A percentile compares a stretch with the other conserved stretches of the same genome.
phyloP scores from a whole-genome alignment of 2,329 filamentous ascomycete species.

The Xylariaceae sp. region DNA sequence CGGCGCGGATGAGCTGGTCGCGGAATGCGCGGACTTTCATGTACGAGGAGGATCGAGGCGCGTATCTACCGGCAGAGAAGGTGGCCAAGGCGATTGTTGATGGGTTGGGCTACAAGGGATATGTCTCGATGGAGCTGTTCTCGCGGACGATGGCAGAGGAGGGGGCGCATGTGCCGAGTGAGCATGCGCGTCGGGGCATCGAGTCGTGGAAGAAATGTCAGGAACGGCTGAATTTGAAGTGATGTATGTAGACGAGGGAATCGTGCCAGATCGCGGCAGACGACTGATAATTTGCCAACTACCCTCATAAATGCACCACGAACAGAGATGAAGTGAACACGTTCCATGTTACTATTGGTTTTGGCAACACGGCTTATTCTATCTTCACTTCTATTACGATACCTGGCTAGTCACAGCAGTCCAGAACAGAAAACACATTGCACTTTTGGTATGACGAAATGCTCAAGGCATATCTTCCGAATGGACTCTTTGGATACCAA shows the following conservation, averaged over 20 bases:
- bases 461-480: too few species aligned
- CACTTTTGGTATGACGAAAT: too few species aligned
- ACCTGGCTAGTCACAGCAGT: too few species aligned
- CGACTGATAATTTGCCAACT: too few species aligned
- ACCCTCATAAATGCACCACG: too few species aligned
- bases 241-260: neutral
- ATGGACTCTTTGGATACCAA: too few species aligned
- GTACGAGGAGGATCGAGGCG: slow-evolving; percentile 59
- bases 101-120: slow-evolving; percentile 62
- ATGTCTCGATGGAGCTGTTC: slow-evolving; percentile 70
- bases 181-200: slow-evolving; percentile 29
- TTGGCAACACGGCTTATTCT: too few species aligned
- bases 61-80: slow-evolving; percentile 62
- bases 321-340: too few species aligned
- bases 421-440: too few species aligned
- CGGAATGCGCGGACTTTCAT: slow-evolving; percentile 69
- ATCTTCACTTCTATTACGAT: too few species aligned
- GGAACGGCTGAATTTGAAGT: slow-evolving; percentile 11
- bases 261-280: too few species aligned
- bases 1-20: slow-evolving; percentile 71
- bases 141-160: slow-evolving; percentile 52
- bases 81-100: slow-evolving; percentile 59
- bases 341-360: too few species aligned
- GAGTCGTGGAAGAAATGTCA: slow-evolving; percentile 23
- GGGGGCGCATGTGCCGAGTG: slow-evolving; percentile 47